phyloP scores from a whole-genome alignment of 1,139 yeast species.

The Diutina sp. region DNA sequence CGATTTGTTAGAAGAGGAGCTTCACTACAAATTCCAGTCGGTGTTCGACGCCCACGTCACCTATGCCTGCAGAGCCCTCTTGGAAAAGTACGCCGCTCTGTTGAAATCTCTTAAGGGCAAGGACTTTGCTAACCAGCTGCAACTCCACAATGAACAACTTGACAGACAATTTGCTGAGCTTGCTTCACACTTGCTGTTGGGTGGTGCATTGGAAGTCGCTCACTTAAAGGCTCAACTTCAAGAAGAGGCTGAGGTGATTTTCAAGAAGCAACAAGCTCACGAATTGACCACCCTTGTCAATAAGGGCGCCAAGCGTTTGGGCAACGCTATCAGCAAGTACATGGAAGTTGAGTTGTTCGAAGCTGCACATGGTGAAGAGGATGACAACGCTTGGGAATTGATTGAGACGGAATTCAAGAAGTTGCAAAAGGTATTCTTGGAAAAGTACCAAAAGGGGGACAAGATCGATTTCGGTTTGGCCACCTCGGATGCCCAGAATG shows the following conservation, averaged over 20 bases:
- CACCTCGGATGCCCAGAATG: slow-evolving; percentile 29
- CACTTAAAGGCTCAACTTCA: slow-evolving; percentile 9
- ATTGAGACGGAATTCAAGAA: slow-evolving; percentile 35
- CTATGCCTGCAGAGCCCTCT: slow-evolving; percentile 9
- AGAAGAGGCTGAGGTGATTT: slow-evolving; percentile 12
- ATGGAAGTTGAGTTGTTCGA: slow-evolving; percentile 20
- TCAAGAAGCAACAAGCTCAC: slow-evolving; percentile 26
- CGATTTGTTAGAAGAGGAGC: slow-evolving; percentile 27
- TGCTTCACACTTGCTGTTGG: slow-evolving; percentile 12
- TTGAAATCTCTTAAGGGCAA: slow-evolving; percentile 11
- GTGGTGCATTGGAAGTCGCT: slow-evolving; percentile 11
- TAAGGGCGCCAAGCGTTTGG: slow-evolving; percentile 27
- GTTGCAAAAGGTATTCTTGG: slow-evolving; percentile 14
- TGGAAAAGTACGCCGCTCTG: slow-evolving; percentile 5
- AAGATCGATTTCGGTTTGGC: slow-evolving; percentile 57
- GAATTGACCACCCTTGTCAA: slow-evolving; percentile 30
- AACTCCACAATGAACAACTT: neutral
- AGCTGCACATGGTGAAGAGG: slow-evolving; percentile 26
- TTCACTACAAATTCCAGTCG: slow-evolving; percentile 29
- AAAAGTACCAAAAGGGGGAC: slow-evolving; percentile 8
- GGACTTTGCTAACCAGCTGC: slow-evolving; percentile 8
- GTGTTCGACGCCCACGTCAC: slow-evolving; percentile 25
- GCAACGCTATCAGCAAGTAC: slow-evolving; percentile 23
- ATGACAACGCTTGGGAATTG: slow-evolving; percentile 38
- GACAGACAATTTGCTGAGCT: slow-evolving; percentile 7